Base-by-base conservation (phyloP, 345 rosid genomes). In the Rhizophora mangle region DNA sequence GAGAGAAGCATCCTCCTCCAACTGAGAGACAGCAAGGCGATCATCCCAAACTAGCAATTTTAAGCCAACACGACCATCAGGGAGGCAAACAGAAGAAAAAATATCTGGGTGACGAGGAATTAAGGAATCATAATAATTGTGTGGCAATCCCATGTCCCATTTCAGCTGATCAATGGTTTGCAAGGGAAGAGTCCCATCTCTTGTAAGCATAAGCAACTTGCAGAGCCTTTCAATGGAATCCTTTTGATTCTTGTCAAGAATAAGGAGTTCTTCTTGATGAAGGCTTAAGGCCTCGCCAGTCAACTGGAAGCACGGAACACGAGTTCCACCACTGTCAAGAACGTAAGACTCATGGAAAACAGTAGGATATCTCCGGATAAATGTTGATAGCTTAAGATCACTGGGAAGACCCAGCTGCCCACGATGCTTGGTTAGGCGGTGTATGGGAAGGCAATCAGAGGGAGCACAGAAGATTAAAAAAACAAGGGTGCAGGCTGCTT, bases 141-240 rank as follows among this genome's bases (percentile, higher is more conserved):
- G 84, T 0, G 98, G 98, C 79, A 92, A 70, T 46, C 98, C 98
- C 58, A 90, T 51, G 78, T 92, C 98, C 95, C 96, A 92, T 77
- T 79, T 84, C 63, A 87, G 85, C 82, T 90, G 96, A 55, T 92
- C 93, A 68, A 92, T 67, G 3, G 91, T 85, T 51, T 92, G 95
- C 7, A 92, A 60, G 60, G 93, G 86, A 68, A 92, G 89, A 21
- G 69, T 78, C 76, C 82, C 82, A 5, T 88, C 81, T 60, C 70
- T 70, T 1, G 94, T 86, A 51, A 92, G 88, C 98, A 88, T 90
- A 64, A 92, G 91, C 80, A 92, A 75, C 73, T 86, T 86, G 69
- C 87, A 73, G 30, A 92, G 72, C 78, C 93, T 87, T 56, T 68
- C 83, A 37, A 81, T 37, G 60, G 77, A 26, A 68, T 90, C 90